Base-by-base conservation (phyloP, 345 rosid species). In the Erysimum cheiranthoides region DNA sequence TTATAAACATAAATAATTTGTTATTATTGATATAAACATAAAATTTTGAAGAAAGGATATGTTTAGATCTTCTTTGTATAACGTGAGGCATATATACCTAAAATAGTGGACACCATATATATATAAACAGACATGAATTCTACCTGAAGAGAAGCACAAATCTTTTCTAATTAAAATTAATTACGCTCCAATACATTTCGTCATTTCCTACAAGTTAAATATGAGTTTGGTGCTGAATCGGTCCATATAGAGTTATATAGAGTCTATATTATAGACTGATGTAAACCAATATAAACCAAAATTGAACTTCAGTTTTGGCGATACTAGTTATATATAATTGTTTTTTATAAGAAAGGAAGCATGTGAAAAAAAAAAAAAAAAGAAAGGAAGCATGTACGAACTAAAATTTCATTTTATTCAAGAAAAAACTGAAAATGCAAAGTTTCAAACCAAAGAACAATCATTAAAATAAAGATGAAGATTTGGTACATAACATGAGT, bases 21-120 rank as follows among this genome's bases (percentile, higher is more conserved):
- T 35, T 61, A 53, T 52, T 34, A 52, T 32, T 69, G 74, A 53
- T 43, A 76, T 61, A 52, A 61, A 61, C 70, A 61, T 42, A 52
- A 16, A 74, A 16, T 0, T 35, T 21, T 50, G 3, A 50, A 25
- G 45, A 40, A 60, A 10, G 0, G 21, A 68, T 40, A 68, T 50
- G 73, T 49, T 51, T 67, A 49, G 53, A 68, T 51, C 0, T 11
- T n/a, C n/a, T 7, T 42, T 61, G 27, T 61, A 52, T 42, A 60
- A 61, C 68, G 57, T 76, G 32, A 75, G 10, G 39, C 49, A 11
- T 51, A 32, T 68, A 34, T 62, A 52, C 65, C 65, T 52, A 42
- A 51, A 69, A 52, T 27, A 69, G 70, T 52, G 53, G 70, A 52
- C 59, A 62, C 50, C 50, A 46, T 47, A 68, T 40, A 18, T 58